Conservation (phyloP, 768 basidiomycete genomes). For the Russula virescens region DNA sequence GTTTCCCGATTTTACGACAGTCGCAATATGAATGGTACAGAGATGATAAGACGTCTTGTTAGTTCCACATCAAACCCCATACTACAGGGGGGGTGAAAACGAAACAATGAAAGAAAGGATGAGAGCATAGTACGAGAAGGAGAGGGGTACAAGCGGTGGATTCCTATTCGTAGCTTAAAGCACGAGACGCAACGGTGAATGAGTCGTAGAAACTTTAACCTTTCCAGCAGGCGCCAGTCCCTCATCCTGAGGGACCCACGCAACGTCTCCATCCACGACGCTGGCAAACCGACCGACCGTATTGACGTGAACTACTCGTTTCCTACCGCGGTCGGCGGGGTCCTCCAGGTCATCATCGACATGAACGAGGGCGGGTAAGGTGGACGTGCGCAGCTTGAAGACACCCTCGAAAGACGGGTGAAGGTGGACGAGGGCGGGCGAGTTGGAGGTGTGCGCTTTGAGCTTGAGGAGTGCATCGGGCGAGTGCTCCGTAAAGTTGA, state of each 20-base stretch:
- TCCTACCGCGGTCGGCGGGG: conserved; percentile 13
- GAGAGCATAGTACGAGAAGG: too few species aligned
- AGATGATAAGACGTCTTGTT: background rate
- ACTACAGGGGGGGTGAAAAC: background rate
- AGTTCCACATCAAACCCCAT: background rate
- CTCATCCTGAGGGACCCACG: conserved; percentile 12
- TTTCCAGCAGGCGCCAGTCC: background rate
- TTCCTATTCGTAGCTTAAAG: background rate
- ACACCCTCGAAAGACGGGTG: conserved; percentile 14
- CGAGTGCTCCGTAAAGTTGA: conserved; percentile 8
- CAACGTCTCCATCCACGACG: background rate
- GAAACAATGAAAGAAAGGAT: too few species aligned
- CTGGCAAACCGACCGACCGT: background rate
- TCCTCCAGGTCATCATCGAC: conserved; percentile 2
- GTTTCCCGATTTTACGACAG: too few species aligned
- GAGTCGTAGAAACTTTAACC: conserved; percentile 15
- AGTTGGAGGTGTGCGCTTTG: conserved; percentile 9
- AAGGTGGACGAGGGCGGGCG: conserved; percentile 11
- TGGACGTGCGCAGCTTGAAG: conserved; percentile 7
- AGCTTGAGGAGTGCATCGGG: conserved; percentile 3
- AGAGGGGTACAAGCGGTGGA: too few species aligned
- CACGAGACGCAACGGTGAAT: background rate
- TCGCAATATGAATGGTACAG: background rate
- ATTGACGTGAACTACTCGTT: conserved; percentile 8
- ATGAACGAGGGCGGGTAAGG: background rate